phyloP scores from a whole-genome alignment of 306 rosid species.

The Begonia loranthoides region DNA sequence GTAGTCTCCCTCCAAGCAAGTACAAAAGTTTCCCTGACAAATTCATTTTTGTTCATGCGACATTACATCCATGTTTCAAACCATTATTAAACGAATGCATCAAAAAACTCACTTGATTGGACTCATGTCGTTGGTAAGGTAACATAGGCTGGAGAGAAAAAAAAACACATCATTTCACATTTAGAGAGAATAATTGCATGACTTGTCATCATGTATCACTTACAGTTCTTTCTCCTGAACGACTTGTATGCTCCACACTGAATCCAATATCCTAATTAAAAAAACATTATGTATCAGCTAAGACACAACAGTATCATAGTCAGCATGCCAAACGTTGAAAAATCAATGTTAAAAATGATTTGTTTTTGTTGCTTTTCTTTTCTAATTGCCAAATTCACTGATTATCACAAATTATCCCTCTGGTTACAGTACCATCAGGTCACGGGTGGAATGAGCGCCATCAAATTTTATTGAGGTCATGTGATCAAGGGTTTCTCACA shows the following conservation, averaged over 20 bases:
- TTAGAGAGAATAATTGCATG: slow-evolving; percentile 3
- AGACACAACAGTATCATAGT: too few species aligned
- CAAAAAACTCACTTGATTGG: slow-evolving; percentile 84
- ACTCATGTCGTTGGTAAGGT: slow-evolving; percentile 70
- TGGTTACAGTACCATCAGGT: too few species aligned
- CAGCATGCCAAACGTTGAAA: too few species aligned
- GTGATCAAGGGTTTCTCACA: too few species aligned
- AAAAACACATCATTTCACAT: slow-evolving; percentile 2
- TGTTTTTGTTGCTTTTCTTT: too few species aligned
- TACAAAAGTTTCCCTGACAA: slow-evolving; percentile 84
- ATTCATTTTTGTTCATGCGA: too few species aligned
- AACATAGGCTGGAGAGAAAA: slow-evolving; percentile 52
- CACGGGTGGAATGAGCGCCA: too few species aligned
- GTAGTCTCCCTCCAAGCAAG: slow-evolving; percentile 71
- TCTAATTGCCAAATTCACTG: too few species aligned
- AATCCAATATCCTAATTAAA: slow-evolving; percentile 98
- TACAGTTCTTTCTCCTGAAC: slow-evolving; percentile 69
- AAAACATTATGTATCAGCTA: too few species aligned
- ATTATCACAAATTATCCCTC: too few species aligned
- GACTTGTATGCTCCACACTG: slow-evolving; percentile 62
- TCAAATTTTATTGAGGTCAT: too few species aligned
- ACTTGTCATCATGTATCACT: slow-evolving; percentile 15
- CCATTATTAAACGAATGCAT: not conserved
- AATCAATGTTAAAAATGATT: too few species aligned
- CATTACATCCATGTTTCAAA: not conserved